Conservation (phyloP, 345 rosid genomes). For the Lumnitzera littorea region DNA sequence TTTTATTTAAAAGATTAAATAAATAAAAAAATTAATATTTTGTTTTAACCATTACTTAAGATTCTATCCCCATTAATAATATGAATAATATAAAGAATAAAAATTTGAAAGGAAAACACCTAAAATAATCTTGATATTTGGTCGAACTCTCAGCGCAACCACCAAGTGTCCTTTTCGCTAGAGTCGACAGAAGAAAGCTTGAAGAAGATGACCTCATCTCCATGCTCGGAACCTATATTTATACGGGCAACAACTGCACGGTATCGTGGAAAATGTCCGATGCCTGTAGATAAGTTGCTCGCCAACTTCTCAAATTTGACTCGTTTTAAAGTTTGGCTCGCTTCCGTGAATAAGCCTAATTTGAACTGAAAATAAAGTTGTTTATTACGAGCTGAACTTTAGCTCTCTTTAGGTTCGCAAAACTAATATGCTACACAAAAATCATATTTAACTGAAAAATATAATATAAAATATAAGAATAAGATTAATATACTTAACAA, state of each 20-base stretch:
- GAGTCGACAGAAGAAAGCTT: conserved; percentile 7
- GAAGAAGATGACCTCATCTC: conserved; percentile 1
- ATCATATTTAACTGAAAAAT: too few species aligned
- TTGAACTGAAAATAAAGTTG: conserved; percentile 1
- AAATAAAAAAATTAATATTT: too few species aligned
- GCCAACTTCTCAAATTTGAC: conserved; percentile 26
- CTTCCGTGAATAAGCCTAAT: conserved; percentile 20
- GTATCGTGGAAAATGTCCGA: conserved; percentile 32
- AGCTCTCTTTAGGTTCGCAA: too few species aligned
- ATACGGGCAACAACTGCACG: conserved; percentile 12
- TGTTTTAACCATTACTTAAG: too few species aligned
- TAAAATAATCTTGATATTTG: not conserved
- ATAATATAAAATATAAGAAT: too few species aligned
- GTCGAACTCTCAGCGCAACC: conserved; percentile 19
- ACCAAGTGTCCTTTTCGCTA: conserved; percentile 19
- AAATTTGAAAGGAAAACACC: too few species aligned
- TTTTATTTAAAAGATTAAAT: too few species aligned
- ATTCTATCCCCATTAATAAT: too few species aligned
- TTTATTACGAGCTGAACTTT: too few species aligned
- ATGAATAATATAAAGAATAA: too few species aligned
- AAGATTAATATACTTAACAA: too few species aligned
- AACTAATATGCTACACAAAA: too few species aligned
- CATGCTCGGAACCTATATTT: conserved; percentile 1
- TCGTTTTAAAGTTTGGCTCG: conserved; percentile 8
- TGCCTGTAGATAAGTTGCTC: conserved; percentile 14